Conservation (phyloP, 768 basidiomycete genomes). For the Suillus luteus region DNA sequence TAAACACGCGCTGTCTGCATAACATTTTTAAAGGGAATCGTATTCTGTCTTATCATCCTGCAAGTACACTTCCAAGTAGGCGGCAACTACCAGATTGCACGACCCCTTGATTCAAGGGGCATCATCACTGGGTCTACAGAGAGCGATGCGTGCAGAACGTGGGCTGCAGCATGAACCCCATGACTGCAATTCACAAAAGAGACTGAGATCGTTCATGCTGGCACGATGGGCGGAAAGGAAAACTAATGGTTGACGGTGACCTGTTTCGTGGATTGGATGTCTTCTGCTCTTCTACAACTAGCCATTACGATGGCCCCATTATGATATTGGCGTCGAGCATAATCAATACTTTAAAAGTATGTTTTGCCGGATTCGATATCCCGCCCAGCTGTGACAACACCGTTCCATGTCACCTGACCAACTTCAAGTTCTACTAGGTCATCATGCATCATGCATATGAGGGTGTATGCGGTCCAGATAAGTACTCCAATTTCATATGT, state of each 20-base stretch:
- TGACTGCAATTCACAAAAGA: background rate
- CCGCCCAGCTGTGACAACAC: too few species aligned
- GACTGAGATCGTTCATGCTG: background rate
- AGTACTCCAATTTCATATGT: too few species aligned
- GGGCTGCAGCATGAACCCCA: background rate
- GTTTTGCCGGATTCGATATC: too few species aligned
- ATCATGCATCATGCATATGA: too few species aligned
- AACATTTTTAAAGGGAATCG: slow-evolving; percentile 6
- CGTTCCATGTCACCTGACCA: too few species aligned
- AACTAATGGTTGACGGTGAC: background rate
- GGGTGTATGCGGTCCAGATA: too few species aligned
- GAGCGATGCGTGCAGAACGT: background rate
- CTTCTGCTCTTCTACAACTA: too few species aligned
- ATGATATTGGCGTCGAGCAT: too few species aligned
- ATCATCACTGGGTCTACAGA: background rate
- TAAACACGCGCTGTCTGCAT: background rate
- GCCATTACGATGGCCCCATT: too few species aligned
- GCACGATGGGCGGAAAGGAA: background rate
- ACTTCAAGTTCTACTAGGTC: too few species aligned
- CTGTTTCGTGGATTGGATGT: too few species aligned
- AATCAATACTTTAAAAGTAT: too few species aligned
- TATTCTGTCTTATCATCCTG: slow-evolving; percentile 10
- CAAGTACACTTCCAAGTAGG: slow-evolving; percentile 15
- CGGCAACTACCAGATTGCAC: background rate
- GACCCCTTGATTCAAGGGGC: background rate